Evolutionary conservation across 495 filamentous ascomycete genomes (phyloP).

Genomic region (Penicillium coprophilum): DNA sequence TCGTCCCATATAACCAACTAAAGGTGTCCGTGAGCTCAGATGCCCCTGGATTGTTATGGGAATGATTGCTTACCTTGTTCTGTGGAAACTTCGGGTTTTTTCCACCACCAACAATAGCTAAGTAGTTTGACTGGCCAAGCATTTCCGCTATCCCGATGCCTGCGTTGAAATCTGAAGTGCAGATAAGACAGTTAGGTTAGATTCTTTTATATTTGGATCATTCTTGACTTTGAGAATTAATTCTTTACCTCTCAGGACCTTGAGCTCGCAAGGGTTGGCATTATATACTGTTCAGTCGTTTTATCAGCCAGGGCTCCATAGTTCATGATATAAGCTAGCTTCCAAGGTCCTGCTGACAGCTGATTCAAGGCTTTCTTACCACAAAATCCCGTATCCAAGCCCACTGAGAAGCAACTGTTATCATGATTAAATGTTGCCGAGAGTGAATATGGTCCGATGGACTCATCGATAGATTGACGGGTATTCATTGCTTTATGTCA

Average conservation of each 20-base stretch:
- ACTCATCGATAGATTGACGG: conserved; percentile 76
- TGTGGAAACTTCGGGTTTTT: conserved; percentile 80
- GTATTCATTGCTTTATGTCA: conserved; percentile 72
- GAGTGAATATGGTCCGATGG: conserved; percentile 70
- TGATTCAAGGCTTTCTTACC: conserved; percentile 51
- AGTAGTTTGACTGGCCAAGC: conserved; percentile 83
- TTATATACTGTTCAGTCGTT: conserved; percentile 64
- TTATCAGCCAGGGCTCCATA: conserved; percentile 12
- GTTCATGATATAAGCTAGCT: conserved; percentile 8
- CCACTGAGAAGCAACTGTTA: conserved; percentile 84
- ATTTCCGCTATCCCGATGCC: conserved; percentile 83
- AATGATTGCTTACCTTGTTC: conserved; percentile 66
- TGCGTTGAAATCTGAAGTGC: conserved; percentile 70
- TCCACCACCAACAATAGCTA: conserved; percentile 89
- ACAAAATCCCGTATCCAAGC: conserved; percentile 81
- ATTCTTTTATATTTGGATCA: not conserved
- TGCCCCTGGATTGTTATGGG: not conserved
- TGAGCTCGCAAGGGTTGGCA: conserved; percentile 71
- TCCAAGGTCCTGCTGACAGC: not conserved
- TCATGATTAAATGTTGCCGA: conserved; percentile 87
- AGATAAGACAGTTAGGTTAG: conserved; percentile 1
- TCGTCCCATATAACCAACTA: conserved; percentile 93
- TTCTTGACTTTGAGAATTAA: not conserved
- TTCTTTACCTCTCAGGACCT: conserved; percentile 61
- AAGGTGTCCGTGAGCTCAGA: conserved; percentile 10